phyloP scores from a whole-genome alignment of 2,329 filamentous ascomycete genomes.

The Chaetomiaceae sp. region DNA sequence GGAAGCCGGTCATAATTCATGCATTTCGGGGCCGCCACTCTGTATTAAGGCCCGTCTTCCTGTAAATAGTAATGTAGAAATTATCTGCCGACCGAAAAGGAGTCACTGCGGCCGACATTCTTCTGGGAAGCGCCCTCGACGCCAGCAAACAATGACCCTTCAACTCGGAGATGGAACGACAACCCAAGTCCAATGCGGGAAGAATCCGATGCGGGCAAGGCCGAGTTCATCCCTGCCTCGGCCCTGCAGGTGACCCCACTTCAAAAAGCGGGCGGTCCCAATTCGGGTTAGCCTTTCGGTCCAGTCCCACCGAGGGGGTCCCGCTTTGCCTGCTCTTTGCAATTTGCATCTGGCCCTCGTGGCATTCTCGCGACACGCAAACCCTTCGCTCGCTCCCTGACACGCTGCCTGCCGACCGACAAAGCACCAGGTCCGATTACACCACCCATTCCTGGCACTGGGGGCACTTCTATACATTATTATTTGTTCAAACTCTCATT shows the following conservation, averaged over 20 bases:
- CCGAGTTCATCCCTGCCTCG: background rate
- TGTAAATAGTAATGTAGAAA: too few relatives aligned
- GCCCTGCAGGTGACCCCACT: background rate
- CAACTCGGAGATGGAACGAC: background rate
- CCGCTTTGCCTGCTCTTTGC: constrained; percentile 19
- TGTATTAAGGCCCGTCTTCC: too few relatives aligned
- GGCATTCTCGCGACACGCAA: constrained; percentile 25
- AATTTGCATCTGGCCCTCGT: constrained; percentile 21
- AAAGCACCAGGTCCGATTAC: constrained; percentile 9
- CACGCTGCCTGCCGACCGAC: constrained; percentile 19
- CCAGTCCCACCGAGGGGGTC: background rate
- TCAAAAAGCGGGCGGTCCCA: background rate
- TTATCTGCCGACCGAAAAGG: too few relatives aligned
- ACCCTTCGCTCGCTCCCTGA: constrained; percentile 19
- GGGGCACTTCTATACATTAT: background rate
- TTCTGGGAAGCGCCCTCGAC: too few relatives aligned
- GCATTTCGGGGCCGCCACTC: background rate
- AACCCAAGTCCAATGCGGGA: background rate
- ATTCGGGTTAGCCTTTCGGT: constrained; percentile 13
- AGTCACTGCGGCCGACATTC: too few relatives aligned
- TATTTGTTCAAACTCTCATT: constrained; percentile 5
- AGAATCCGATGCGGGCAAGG: too few relatives aligned
- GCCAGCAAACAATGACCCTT: too few relatives aligned
- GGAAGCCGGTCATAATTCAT: background rate
- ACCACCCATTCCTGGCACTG: constrained; percentile 9